Base-by-base conservation (phyloP, 768 basidiomycete genomes). In the Tricholoma flavovirens region DNA sequence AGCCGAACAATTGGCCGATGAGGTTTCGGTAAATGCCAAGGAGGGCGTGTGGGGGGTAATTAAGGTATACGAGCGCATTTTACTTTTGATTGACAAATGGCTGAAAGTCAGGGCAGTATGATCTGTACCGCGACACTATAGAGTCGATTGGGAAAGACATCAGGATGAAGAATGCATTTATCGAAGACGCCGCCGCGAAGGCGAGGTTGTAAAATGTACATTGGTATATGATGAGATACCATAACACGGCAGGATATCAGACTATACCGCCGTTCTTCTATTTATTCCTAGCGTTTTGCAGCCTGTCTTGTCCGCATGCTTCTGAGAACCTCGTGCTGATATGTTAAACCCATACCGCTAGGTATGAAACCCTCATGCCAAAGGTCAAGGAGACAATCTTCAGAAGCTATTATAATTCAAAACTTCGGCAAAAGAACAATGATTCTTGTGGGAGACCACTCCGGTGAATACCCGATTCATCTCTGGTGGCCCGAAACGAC, bases 41-140 rank as follows among this genome's bases (percentile, higher is more conserved):
- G 67, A 67, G 4, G 87, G 87, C 11, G 87, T 82, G 15, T 90
- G 84, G 84, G 89, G 88, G 8, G 51, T 85, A 51, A 87, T 89
- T 65, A 89, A 87, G 78, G 86, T 84, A 61, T 38, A 33, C 19
- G 29, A 32, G n/a, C 15, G 24, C 10, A n/a, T 15, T 26, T 54
- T 33, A 36, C 51, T 17, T 49, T 15, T 49, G 35, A n/a, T 60
- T 58, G 4, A 32, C 46, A 46, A n/a, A 49, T 51, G 19, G 49
- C 62, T 55, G 49, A 50, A n/a, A 19, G n/a, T 36, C 32, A n/a
- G 51, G 48, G 11, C 65, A 85, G 84, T 64, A 64, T 19, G 79
- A 82, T 59, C 59, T 89, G 7, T 87, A 87, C 65, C 74, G 73
- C 43, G 79, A 83, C 52, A 75, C 78, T 15, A 65, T 88, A 51